These are phyloP conservation scores for Acanthamoeba healyi DNA, from an alignment of 208 protist genomes.

Conservation along the genomic window DNA sequence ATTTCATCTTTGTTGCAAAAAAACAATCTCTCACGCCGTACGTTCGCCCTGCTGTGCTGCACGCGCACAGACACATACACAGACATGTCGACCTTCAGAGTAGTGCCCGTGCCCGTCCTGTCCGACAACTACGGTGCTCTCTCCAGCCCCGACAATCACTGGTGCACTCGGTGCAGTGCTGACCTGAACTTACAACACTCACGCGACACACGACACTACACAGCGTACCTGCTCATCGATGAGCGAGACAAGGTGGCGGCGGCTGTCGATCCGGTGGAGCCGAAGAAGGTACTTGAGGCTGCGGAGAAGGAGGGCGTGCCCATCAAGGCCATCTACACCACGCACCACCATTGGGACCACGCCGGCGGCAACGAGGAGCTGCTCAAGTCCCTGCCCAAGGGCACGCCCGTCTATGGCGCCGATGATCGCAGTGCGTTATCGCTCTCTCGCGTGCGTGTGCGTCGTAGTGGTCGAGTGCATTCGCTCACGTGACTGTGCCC, in stretches of 20 bases:
- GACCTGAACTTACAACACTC: too few relatives aligned
- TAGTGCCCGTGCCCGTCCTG: constrained; percentile 58
- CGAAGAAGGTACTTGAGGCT: constrained; percentile 87
- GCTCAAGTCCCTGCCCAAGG: constrained; percentile 16
- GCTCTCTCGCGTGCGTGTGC: neutral
- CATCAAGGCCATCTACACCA: constrained; percentile 91
- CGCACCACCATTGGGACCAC: constrained; percentile 96
- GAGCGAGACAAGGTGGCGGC: constrained; percentile 36
- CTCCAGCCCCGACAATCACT: neutral
- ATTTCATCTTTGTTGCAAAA: too few relatives aligned
- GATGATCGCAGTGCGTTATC: constrained; percentile 84
- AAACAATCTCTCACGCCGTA: too few relatives aligned
- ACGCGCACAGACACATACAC: neutral
- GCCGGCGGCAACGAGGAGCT: constrained; percentile 92
- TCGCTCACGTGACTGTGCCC: constrained; percentile 62
- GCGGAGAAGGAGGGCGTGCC: constrained; percentile 78
- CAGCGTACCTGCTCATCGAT: constrained; percentile 69
- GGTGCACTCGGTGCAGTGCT: neutral
- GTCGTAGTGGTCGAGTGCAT: neutral
- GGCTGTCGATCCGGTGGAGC: constrained; percentile 92
- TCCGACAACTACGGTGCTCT: constrained; percentile 65
- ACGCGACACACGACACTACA: neutral
- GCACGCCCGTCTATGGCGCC: constrained; percentile 90
- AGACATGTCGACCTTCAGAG: constrained; percentile 3
- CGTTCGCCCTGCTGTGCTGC: neutral